Percentiles rank a stretch among this genome's conserved stretches.
These are phyloP conservation scores for Marasmius oreades DNA, from an alignment of 1,284 basidiomycete species.

Conservation along the genomic window DNA sequence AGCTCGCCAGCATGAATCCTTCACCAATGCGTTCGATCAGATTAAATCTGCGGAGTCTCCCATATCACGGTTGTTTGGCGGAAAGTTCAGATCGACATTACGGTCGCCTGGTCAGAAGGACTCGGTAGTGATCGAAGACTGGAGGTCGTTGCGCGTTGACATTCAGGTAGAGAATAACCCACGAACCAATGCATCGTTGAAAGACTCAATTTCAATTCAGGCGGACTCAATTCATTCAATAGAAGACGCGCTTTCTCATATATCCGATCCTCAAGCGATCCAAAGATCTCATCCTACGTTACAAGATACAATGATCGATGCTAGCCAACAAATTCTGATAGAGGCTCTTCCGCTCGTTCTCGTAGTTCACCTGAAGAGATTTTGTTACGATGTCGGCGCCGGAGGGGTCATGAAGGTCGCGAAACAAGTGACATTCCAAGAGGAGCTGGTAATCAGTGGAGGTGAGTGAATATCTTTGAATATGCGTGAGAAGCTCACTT, in stretches of 20 bases:
- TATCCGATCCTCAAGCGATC: slow-evolving; percentile 82
- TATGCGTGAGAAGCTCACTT: background rate
- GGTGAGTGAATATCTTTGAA: slow-evolving; percentile 39
- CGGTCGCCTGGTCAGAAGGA: slow-evolving; percentile 82
- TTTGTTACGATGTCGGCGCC: slow-evolving; percentile 80
- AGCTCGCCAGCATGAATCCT: slow-evolving; percentile 1
- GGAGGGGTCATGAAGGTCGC: slow-evolving; percentile 83
- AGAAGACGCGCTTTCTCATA: slow-evolving; percentile 78
- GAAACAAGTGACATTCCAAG: slow-evolving; percentile 79
- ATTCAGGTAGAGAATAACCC: slow-evolving; percentile 58
- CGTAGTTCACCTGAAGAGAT: slow-evolving; percentile 91
- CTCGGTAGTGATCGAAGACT: slow-evolving; percentile 89
- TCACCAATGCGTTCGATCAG: slow-evolving; percentile 30
- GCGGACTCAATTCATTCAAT: slow-evolving; percentile 76
- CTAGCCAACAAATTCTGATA: slow-evolving; percentile 85
- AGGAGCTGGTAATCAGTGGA: slow-evolving; percentile 72
- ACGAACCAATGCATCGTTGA: background rate
- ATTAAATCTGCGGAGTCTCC: slow-evolving; percentile 83
- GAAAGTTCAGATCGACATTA: slow-evolving; percentile 88
- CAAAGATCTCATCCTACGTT: slow-evolving; percentile 64
- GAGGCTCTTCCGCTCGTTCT: slow-evolving; percentile 85
- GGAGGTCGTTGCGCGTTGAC: slow-evolving; percentile 86
- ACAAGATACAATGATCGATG: slow-evolving; percentile 68
- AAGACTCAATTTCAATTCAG: slow-evolving; percentile 30
- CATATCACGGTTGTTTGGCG: slow-evolving; percentile 90